Percentiles rank a stretch among this genome's conserved stretches.
phyloP scores from a whole-genome alignment of 2,329 filamentous ascomycete genomes.

The Pestalotiopsis sp. region DNA sequence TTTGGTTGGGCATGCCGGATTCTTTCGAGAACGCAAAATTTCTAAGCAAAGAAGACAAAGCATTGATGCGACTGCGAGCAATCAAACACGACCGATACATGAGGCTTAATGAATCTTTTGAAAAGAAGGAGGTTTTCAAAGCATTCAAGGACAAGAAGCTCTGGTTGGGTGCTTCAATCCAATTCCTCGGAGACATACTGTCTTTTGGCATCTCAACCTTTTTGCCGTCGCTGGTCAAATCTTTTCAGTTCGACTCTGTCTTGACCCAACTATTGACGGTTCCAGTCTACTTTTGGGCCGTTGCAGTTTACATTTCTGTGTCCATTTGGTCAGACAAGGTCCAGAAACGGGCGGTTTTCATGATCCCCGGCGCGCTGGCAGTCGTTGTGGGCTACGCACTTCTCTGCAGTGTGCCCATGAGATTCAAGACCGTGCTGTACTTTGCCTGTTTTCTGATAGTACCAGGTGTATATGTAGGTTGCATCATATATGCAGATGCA shows the following conservation, averaged over 20 bases:
- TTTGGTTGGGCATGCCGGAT: slow-evolving; percentile 15
- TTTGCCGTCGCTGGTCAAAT: slow-evolving; percentile 13
- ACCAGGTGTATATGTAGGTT: slow-evolving; percentile 29
- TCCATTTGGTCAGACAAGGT: slow-evolving; percentile 16
- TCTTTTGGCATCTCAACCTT: slow-evolving; percentile 13
- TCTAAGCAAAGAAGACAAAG: slow-evolving; percentile 13
- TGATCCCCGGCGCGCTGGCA: slow-evolving; percentile 12
- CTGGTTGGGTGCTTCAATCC: slow-evolving; percentile 11
- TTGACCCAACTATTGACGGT: slow-evolving; percentile 15
- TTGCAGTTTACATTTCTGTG: slow-evolving; percentile 13
- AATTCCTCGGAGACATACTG: slow-evolving; percentile 13
- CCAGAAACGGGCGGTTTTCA: slow-evolving; percentile 16
- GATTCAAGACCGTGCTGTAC: slow-evolving; percentile 10
- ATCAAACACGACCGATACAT: slow-evolving; percentile 14
- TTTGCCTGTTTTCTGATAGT: slow-evolving; percentile 50
- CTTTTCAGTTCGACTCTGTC: slow-evolving; percentile 14
- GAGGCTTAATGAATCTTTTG: slow-evolving; percentile 13
- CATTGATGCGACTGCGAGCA: slow-evolving; percentile 11
- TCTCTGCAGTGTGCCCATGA: slow-evolving; percentile 14
- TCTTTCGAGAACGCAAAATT: slow-evolving; percentile 14
- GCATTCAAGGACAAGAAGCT: slow-evolving; percentile 17
- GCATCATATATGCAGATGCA: background rate
- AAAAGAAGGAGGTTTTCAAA: slow-evolving; percentile 14
- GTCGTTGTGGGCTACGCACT: slow-evolving; percentile 14
- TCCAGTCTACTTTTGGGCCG: slow-evolving; percentile 14